phyloP scores from a whole-genome alignment of 2,329 filamentous ascomycete genomes.

The Cladosporium sp. region DNA sequence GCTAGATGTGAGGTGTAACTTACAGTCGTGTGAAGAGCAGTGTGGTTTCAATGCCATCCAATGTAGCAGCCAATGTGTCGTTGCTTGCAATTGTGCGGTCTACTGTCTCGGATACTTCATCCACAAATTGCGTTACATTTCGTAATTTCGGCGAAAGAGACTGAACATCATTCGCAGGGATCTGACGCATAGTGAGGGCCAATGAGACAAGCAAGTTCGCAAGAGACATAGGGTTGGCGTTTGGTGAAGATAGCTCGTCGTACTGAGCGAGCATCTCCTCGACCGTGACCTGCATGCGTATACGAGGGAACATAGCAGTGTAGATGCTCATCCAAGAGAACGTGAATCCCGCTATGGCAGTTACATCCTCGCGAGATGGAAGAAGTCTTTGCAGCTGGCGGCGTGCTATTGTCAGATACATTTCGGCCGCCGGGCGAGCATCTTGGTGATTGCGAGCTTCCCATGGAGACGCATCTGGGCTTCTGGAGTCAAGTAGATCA shows the following conservation, averaged over 20 bases:
- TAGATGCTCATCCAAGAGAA: constrained; percentile 25
- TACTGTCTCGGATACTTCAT: constrained; percentile 25
- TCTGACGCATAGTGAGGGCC: constrained; percentile 28
- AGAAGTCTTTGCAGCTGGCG: constrained; percentile 22
- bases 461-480: neutral
- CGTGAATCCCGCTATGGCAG: constrained; percentile 16
- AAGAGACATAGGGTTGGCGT: constrained; percentile 24
- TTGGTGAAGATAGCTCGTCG: constrained; percentile 21
- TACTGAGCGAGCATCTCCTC: constrained; percentile 25
- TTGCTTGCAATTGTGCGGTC: constrained; percentile 29
- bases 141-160: neutral
- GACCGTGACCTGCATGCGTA: constrained; percentile 16
- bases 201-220: constrained; percentile 28
- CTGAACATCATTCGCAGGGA: neutral
- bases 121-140: constrained; percentile 18
- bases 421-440: neutral
- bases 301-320: constrained; percentile 22
- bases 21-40: constrained; percentile 36
- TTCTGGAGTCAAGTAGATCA: constrained; percentile 19
- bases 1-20: constrained; percentile 15
- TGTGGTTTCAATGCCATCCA: constrained; percentile 30
- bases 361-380: constrained; percentile 24
- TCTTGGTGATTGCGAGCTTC: neutral
- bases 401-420: constrained; percentile 18
- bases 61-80: constrained; percentile 30